Conservation (phyloP, 768 basidiomycete genomes). For the Lactarius tabidus region DNA sequence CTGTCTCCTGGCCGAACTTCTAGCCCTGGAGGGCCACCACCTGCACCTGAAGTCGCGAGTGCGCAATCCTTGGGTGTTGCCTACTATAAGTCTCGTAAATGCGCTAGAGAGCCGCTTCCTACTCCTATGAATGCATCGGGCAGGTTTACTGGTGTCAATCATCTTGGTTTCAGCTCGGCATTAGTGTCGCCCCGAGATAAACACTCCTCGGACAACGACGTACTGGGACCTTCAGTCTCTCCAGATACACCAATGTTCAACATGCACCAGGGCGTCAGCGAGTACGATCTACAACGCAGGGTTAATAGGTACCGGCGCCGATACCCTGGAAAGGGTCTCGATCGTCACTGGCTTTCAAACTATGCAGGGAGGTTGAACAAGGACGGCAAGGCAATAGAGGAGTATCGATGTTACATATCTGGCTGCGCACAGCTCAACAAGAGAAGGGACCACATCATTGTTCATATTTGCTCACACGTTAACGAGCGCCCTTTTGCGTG, state of each 20-base stretch:
- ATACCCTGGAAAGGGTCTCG: conserved; percentile 55
- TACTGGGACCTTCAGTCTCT: conserved; percentile 7
- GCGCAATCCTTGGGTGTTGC: neutral
- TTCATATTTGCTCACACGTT: conserved; percentile 69
- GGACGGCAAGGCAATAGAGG: conserved; percentile 51
- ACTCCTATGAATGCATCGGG: neutral
- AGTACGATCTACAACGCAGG: conserved; percentile 50
- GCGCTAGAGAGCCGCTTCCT: neutral
- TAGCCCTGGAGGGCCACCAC: neutral
- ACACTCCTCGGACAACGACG: neutral
- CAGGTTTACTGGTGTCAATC: neutral
- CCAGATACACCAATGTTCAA: conserved; percentile 49
- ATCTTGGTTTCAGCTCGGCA: neutral
- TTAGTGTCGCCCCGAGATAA: neutral
- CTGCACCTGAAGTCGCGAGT: neutral
- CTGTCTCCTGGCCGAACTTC: conserved; percentile 11
- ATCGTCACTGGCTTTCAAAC: conserved; percentile 59
- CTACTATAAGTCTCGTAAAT: neutral
- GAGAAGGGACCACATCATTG: conserved; percentile 68
- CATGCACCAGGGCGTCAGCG: conserved; percentile 56
- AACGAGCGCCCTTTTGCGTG: conserved; percentile 66
- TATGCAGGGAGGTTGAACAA: conserved; percentile 65
- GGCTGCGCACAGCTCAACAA: conserved; percentile 69
- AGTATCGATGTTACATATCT: conserved; percentile 64
- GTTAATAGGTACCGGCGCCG: conserved; percentile 52